These are phyloP conservation scores for Aspergillus chevalieri DNA, from an alignment of 2,329 filamentous ascomycete genomes.

Conservation along the genomic window DNA sequence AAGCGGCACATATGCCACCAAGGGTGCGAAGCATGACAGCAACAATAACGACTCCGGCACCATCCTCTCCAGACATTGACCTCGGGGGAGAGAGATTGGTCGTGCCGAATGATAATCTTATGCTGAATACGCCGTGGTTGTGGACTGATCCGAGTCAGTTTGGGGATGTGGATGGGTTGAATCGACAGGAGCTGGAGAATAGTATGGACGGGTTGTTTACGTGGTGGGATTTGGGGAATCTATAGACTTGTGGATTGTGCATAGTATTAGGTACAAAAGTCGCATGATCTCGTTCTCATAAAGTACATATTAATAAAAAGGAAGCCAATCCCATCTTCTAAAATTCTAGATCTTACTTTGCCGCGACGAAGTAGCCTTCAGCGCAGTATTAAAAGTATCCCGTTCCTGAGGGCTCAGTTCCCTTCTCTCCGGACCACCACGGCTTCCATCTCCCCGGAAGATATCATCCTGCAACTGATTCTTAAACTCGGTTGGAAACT, in stretches of 20 bases:
- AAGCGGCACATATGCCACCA: conserved; percentile 41
- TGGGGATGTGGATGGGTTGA: conserved; percentile 26
- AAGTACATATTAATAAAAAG: no score
- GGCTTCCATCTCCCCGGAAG: conserved; percentile 25
- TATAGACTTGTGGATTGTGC: conserved; percentile 12
- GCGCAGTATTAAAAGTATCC: conserved; percentile 11
- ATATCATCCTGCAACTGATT: conserved; percentile 9
- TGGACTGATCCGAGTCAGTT: conserved; percentile 29
- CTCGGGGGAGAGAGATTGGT: conserved; percentile 20
- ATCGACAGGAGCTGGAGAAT: conserved; percentile 22
- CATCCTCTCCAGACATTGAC: neutral
- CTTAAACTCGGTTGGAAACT: conserved; percentile 19
- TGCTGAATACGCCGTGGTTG: conserved; percentile 31
- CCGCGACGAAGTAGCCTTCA: conserved; percentile 11
- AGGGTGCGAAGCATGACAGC: conserved; percentile 12
- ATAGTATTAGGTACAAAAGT: no score
- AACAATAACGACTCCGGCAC: conserved; percentile 7
- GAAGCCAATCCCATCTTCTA: conserved; percentile 3
- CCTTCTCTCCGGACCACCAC: conserved; percentile 24
- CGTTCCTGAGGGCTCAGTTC: conserved; percentile 17
- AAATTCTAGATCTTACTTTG: conserved; percentile 18
- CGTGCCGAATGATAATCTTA: conserved; percentile 28
- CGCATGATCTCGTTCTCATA: conserved; percentile 5
- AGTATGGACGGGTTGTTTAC: conserved; percentile 28
- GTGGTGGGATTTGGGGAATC: conserved; percentile 33